Conservation (phyloP, 2,329 filamentous ascomycete species). For the Dendryphion nanum region DNA sequence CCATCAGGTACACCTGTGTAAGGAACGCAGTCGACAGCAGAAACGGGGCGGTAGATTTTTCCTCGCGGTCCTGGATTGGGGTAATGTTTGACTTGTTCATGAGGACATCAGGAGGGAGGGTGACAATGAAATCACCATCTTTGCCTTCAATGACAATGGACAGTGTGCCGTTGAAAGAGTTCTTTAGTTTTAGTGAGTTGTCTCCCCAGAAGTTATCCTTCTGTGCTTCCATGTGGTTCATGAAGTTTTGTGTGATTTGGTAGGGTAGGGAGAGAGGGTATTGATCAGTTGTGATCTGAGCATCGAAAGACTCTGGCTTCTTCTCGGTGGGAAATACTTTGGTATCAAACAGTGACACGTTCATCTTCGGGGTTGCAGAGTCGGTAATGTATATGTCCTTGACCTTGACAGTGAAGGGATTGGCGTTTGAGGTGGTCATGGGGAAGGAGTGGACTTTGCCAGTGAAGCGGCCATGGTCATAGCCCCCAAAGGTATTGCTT, state of each 20-base stretch:
- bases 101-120: slow-evolving; percentile 38
- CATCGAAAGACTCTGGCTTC: slow-evolving; percentile 35
- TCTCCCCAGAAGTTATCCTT: slow-evolving; percentile 38
- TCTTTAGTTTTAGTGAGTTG: slow-evolving; percentile 36
- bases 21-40: slow-evolving; percentile 43
- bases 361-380: slow-evolving; percentile 19
- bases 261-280: slow-evolving; percentile 43
- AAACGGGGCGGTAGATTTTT: slow-evolving; percentile 29
- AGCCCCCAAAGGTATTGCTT: slow-evolving; percentile 45
- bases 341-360: slow-evolving; percentile 37
- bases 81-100: slow-evolving; percentile 40
- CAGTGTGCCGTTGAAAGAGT: slow-evolving; percentile 39
- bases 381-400: slow-evolving; percentile 41
- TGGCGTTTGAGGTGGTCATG: slow-evolving; percentile 29
- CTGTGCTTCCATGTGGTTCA: slow-evolving; percentile 33
- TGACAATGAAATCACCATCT: slow-evolving; percentile 42
- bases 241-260: slow-evolving; percentile 42
- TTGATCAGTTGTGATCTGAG: slow-evolving; percentile 43
- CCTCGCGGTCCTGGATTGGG: slow-evolving; percentile 30
- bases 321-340: slow-evolving; percentile 30
- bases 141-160: slow-evolving; percentile 38
- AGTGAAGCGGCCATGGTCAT: slow-evolving; percentile 44
- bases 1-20: slow-evolving; percentile 45
- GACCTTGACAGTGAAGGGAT: slow-evolving; percentile 40
- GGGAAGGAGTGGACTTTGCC: slow-evolving; percentile 32